A percentile compares a stretch with the other conserved stretches of the same genome.
Evolutionary conservation across 495 filamentous ascomycete species (phyloP).

Genomic region (Friedmanniomyces simplex): DNA sequence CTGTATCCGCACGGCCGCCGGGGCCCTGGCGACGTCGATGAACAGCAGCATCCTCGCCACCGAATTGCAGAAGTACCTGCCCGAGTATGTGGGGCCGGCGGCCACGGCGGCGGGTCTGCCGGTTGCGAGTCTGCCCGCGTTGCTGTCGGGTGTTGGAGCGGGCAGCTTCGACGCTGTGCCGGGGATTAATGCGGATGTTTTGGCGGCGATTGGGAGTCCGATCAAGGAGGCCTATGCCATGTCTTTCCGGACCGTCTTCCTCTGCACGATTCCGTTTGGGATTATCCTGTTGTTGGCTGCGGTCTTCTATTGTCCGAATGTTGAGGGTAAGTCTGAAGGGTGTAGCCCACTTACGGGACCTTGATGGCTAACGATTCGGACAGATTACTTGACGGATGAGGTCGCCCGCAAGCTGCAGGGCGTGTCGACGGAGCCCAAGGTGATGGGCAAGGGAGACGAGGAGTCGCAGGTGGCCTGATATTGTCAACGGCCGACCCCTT

Average conservation of each 20-base stretch:
- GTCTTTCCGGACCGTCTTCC: conserved; percentile 39
- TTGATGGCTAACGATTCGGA: background rate
- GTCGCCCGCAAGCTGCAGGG: too few species aligned
- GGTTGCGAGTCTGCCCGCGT: conserved; percentile 30
- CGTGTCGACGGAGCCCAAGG: background rate
- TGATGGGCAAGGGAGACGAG: background rate
- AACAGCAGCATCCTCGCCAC: conserved; percentile 39
- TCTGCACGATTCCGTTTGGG: conserved; percentile 40
- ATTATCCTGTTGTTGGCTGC: conserved; percentile 36
- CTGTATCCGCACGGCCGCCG: conserved; percentile 25
- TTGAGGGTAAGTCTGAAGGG: conserved; percentile 13
- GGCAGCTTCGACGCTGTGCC: conserved; percentile 34
- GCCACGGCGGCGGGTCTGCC: conserved; percentile 37
- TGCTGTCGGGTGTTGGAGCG: conserved; percentile 31
- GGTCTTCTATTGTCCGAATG: conserved; percentile 27
- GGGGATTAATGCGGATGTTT: conserved; percentile 32
- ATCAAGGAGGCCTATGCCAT: conserved; percentile 34
- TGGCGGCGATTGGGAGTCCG: conserved; percentile 30
- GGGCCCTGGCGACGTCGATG: conserved; percentile 32
- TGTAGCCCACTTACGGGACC: background rate
- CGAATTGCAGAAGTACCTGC: conserved; percentile 30
- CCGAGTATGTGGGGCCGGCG: conserved; percentile 33
- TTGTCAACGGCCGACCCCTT: background rate
- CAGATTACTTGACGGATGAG: background rate
- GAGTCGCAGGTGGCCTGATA: background rate